Evolutionary conservation across 768 basidiomycete species (phyloP).

Genomic region (Tylopilus sp.): DNA sequence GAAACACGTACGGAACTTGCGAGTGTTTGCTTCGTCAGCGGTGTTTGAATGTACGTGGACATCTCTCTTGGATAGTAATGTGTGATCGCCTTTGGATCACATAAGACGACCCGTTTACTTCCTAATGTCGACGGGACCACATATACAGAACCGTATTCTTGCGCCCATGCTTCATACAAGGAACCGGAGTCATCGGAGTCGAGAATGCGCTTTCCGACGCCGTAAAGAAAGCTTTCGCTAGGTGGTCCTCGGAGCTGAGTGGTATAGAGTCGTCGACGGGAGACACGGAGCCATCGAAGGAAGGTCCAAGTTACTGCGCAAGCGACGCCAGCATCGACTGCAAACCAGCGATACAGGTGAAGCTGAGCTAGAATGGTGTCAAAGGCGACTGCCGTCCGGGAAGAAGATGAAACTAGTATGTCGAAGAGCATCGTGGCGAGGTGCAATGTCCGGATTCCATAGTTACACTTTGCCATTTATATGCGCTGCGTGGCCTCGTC

Average conservation of each 20-base stretch:
- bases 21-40: slow-evolving; percentile 31
- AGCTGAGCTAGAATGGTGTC: too few relatives aligned
- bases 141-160: slow-evolving; percentile 19
- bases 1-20: slow-evolving; percentile 15
- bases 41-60: slow-evolving; percentile 41
- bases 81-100: slow-evolving; percentile 40
- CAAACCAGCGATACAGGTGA: too few relatives aligned
- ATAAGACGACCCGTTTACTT: slow-evolving; percentile 12
- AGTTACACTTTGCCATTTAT: too few relatives aligned
- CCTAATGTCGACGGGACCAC: slow-evolving; percentile 16
- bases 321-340: not conserved
- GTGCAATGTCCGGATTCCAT: too few relatives aligned
- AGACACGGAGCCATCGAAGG: slow-evolving; percentile 14
- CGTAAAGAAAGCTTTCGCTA: slow-evolving; percentile 15
- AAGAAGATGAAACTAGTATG: too few relatives aligned
- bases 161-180: slow-evolving; percentile 22
- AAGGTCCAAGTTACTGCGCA: slow-evolving; percentile 1
- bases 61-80: slow-evolving; percentile 13
- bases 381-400: too few relatives aligned
- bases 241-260: slow-evolving; percentile 20
- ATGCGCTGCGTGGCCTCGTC: too few relatives aligned
- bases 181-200: not conserved
- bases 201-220: slow-evolving; percentile 7
- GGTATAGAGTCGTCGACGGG: slow-evolving; percentile 26
- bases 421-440: too few relatives aligned